Evolutionary conservation across 75 land plant genomes (phyloP), one percentile per base, ranked within the genome.

Genomic region (Pseudotsuga menziesii): DNA sequence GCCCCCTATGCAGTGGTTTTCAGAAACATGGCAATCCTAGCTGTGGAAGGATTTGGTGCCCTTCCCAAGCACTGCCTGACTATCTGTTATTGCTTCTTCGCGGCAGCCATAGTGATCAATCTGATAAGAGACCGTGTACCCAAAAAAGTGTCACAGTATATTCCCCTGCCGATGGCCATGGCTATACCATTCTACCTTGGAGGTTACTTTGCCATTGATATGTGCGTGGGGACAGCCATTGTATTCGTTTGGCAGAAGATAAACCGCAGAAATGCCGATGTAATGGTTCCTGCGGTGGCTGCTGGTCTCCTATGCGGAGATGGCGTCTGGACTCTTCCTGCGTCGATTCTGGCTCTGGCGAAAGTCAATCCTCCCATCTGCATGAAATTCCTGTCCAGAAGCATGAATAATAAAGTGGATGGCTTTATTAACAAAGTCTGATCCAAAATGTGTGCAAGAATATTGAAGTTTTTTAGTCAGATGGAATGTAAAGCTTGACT

Each of bases 121-220:
- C 4, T 77, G 3, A 23, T 82, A 15, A 76, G 80, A 17, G 87
- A 85, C 60, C 29, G 32, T 22, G 58, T 75, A 48, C 35, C 54
- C 32, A 77, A 71, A 22, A 58, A 57, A 39, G 39, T 74, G 4
- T 17, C 78, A 8, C 22, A 62, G 71, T 88, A 39, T 57, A 57
- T 89, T 9, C 91, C 91, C 57, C 78, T 80, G 25, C 82, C 87
- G 3, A 89, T 89, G 91, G 91, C 85, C 13, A 84, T 89, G 91
- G 91, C 91, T 57, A 82, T 89, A 36, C 91, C 91, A 1, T 89
- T 89, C 78, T 89, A 89, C 79, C 71, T 88, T 25, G 90, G 91
- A 0, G 81, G 76, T 32, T 89, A 88, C 81, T 89, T 89, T 69
- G 78, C 90, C 73, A 85, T 89, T 23, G 91, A 89, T 69, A 89